Evolutionary conservation across 805 yeast species (phyloP).

Genomic region (Candida insectorum): DNA sequence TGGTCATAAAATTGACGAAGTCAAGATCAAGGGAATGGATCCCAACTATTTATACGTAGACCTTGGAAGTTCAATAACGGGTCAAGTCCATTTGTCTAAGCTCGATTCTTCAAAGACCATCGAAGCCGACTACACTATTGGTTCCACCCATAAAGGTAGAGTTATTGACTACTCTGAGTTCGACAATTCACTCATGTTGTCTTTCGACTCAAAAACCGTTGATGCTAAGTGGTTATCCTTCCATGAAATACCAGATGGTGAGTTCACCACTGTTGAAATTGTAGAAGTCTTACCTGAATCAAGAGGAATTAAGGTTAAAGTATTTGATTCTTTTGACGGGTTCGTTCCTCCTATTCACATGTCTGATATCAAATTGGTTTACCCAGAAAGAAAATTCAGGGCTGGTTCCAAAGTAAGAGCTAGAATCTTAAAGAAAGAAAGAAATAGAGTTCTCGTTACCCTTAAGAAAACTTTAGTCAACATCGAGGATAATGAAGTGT

Average conservation of each 20-base stretch:
- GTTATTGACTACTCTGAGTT: slow-evolving; percentile 64
- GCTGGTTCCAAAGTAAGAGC: slow-evolving; percentile 79
- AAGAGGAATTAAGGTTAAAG: slow-evolving; percentile 63
- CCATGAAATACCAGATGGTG: slow-evolving; percentile 77
- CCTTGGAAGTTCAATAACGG: slow-evolving; percentile 53
- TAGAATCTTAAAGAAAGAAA: slow-evolving; percentile 57
- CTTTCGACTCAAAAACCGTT: slow-evolving; percentile 64
- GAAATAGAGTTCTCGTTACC: slow-evolving; percentile 56
- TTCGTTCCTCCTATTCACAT: slow-evolving; percentile 72
- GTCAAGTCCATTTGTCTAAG: slow-evolving; percentile 78
- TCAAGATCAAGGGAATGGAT: slow-evolving; percentile 60
- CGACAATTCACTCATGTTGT: slow-evolving; percentile 65
- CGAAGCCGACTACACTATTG: slow-evolving; percentile 52
- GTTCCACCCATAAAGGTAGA: slow-evolving; percentile 72
- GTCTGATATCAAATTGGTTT: slow-evolving; percentile 76
- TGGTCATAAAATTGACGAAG: slow-evolving; percentile 66
- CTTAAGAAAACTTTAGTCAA: slow-evolving; percentile 81
- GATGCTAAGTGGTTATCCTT: slow-evolving; percentile 63
- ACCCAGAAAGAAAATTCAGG: slow-evolving; percentile 91
- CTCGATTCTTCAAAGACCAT: slow-evolving; percentile 46
- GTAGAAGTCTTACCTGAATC: slow-evolving; percentile 51
- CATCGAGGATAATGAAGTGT: slow-evolving; percentile 53
- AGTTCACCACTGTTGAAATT: slow-evolving; percentile 49
- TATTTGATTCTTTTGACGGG: slow-evolving; percentile 69
- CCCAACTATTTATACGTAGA: slow-evolving; percentile 53